phyloP scores from a whole-genome alignment of 345 rosid genomes.

The Raphanus raphanistrum region DNA sequence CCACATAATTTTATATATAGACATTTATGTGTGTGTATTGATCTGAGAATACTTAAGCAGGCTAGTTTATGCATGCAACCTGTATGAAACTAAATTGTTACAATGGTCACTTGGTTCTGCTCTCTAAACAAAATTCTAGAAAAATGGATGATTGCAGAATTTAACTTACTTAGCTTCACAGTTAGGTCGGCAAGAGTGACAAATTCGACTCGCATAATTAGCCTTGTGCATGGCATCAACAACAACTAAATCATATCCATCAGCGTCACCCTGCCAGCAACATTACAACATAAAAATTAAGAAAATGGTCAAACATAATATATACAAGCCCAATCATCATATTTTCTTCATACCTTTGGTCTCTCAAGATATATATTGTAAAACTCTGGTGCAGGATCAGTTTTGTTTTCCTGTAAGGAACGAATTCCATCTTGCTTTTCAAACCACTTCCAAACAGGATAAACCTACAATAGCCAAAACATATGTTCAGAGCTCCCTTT shows the following conservation, averaged over 20 bases:
- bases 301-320: conserved; percentile 27
- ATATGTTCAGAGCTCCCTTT: conserved; percentile 1
- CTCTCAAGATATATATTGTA: conserved; percentile 98
- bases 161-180: conserved; percentile 94
- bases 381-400: conserved; percentile 99
- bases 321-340: conserved; percentile 27
- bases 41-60: conserved; percentile 13
- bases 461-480: conserved; percentile 58
- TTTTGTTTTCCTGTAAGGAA: conserved; percentile 83
- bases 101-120: conserved; percentile 19
- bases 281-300: conserved; percentile 16
- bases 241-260: conserved; percentile 97
- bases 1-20: conserved; percentile 10
- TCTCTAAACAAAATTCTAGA: conserved; percentile 20
- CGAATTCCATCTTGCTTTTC: conserved; percentile 99
- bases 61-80: conserved; percentile 21
- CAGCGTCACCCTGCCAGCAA: conserved; percentile 87
- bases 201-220: conserved; percentile 96
- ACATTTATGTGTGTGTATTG: background rate
- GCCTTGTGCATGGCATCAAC: conserved; percentile 99
- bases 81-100: background rate
- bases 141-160: conserved; percentile 19
- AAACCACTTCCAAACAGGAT: conserved; percentile 99
- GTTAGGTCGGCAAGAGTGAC: conserved; percentile 99
- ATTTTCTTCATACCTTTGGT: conserved; percentile 72